Evolutionary conservation across 169 alveolate genomes (phyloP).

Genomic region (Eimeria sp.): DNA sequence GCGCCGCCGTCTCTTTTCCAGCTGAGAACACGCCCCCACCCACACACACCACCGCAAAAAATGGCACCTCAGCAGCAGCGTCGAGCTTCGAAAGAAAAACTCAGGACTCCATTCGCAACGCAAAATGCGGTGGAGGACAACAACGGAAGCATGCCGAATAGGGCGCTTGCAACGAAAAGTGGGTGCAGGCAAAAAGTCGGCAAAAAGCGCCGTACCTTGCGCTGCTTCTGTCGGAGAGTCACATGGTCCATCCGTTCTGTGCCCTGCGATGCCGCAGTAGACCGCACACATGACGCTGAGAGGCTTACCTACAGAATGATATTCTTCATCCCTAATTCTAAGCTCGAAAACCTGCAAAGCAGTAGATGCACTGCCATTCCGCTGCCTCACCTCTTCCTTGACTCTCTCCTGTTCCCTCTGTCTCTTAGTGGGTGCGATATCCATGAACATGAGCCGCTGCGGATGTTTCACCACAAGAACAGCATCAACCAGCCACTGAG

Average conservation of each 20-base stretch:
- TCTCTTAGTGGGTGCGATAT: constrained; percentile 13
- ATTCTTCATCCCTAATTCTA: background rate
- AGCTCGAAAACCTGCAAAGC: background rate
- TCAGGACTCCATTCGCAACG: background rate
- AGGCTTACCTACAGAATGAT: background rate
- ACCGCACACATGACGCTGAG: background rate
- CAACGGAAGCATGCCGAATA: background rate
- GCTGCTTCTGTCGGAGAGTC: constrained; percentile 48
- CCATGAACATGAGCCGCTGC: constrained; percentile 64
- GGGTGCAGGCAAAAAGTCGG: background rate
- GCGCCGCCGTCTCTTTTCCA: constrained; percentile 46
- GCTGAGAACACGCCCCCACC: background rate
- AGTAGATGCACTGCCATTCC: background rate
- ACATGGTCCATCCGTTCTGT: constrained; percentile 65
- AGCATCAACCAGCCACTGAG: background rate
- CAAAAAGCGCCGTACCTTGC: constrained; percentile 1
- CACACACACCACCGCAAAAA: background rate
- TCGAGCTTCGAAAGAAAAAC: background rate
- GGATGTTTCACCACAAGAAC: background rate
- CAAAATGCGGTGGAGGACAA: background rate
- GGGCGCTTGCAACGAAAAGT: background rate
- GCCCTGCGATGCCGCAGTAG: background rate
- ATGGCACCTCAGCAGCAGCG: background rate
- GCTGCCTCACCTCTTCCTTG: constrained; percentile 15
- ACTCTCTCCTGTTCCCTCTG: constrained; percentile 34